Base-by-base conservation (phyloP, 2,329 filamentous ascomycete genomes). In the Kalaharituber pfeilii region DNA sequence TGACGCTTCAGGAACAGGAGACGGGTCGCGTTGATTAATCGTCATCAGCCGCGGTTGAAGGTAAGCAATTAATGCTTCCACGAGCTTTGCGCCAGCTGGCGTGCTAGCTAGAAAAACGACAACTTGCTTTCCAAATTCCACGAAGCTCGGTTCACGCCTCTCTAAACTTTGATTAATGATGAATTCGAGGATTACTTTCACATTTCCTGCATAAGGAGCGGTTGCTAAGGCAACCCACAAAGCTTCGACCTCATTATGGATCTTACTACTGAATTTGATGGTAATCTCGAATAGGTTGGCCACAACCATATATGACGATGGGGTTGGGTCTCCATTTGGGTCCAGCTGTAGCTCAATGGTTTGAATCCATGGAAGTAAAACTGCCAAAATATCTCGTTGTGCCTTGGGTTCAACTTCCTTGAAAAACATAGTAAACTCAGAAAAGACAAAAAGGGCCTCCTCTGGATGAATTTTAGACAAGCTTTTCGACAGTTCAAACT, bases 11-110 rank as follows among this genome's bases (percentile, higher is more conserved):
- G 82, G 76, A 1, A 86, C 85, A 6, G 81, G 75, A 8, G 79
- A 78, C 15, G 80, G 71, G 1, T 79, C 75, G 67, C 89, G 93
- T 65, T 93, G 84, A 62, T 84, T 83, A 8, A 87, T 86, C 8
- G 95, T 87, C 89, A 98, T 96, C n/a, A 87, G 84, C 67, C 91
- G 93, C 1, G 93, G 89, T 0, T 80, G 85, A 58, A 98, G 87
- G 60, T 95, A 87, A 69, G 93, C 75, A 26, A 96, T 72, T 53
- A 98, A 74, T 62, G 95, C 95, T 60, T 98, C 91, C 9, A 98
- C 82, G 2, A 98, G 88, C 64, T 94, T 93, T 49, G 85, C 82
- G 0, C 88, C 88, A 1, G 88, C 80, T 66, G 69, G 83, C 65
- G 77, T 94, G 60, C 86, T 91, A 0, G 91, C 93, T 4, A 98